Conservation (phyloP, 2,329 filamentous ascomycete genomes). For the Cercospora sp. region DNA sequence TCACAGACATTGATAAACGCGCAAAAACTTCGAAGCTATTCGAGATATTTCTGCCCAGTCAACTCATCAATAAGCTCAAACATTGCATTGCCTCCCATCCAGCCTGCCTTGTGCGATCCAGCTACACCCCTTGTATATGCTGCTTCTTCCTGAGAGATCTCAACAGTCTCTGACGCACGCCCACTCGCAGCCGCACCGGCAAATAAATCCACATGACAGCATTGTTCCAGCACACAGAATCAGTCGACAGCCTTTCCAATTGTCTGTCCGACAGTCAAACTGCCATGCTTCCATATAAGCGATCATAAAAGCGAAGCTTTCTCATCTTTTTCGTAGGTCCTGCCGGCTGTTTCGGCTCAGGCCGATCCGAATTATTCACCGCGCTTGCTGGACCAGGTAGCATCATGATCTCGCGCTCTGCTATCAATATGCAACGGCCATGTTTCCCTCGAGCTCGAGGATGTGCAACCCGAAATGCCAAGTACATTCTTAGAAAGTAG, state of each 20-base stretch:
- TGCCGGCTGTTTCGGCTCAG: neutral
- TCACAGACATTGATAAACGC: neutral
- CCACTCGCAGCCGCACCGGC: constrained; percentile 62
- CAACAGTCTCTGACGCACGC: constrained; percentile 61
- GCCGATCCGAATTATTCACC: neutral
- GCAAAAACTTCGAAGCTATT: neutral
- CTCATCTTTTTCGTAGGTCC: constrained; percentile 28
- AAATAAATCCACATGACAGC: constrained; percentile 43
- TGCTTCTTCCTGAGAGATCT: constrained; percentile 68
- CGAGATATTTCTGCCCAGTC: constrained; percentile 26
- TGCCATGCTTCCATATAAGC: constrained; percentile 41
- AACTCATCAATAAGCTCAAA: constrained; percentile 28
- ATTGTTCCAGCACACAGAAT: constrained; percentile 42
- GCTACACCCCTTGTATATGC: constrained; percentile 43
- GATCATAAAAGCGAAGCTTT: constrained; percentile 33
- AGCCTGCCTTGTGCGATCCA: constrained; percentile 22
- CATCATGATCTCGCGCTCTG: neutral
- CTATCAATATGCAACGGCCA: neutral
- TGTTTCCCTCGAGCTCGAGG: neutral
- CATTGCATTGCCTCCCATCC: constrained; percentile 23
- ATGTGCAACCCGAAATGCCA: neutral
- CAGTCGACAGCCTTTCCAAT: constrained; percentile 44
- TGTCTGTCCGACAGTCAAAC: constrained; percentile 44
- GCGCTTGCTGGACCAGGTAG: neutral
- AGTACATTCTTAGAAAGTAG: neutral